Evolutionary conservation across 1,139 yeast genomes (phyloP), one percentile per base, ranked within the genome.

Genomic region (Lodderomyces orthopsilosis): DNA sequence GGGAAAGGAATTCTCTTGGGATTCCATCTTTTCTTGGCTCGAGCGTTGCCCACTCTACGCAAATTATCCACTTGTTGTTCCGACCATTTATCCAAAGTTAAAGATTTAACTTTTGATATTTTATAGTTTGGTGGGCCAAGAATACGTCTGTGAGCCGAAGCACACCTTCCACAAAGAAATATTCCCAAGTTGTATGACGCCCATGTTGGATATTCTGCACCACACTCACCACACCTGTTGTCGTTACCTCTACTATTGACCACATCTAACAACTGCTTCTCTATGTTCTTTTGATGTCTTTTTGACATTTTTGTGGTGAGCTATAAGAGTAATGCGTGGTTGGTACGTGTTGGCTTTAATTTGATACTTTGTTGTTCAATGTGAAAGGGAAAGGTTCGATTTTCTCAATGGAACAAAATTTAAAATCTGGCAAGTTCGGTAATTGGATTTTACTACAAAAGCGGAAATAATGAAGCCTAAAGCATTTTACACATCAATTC

Each of bases 51-150:
- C 18, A 85, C 79, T 42, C 75, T 66, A 45, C 77, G 70, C 42
- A 89, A 63, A 26, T 74, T 59, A 30, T 77, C 83, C 14, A 86
- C 61, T 53, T 88, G 79, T 39, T 80, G 83, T 23, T 61, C 66
- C 3, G 75, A 65, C 90, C 97, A 93, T 1, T 75, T 71, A 57
- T 93, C 98, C 55, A 90, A 74, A 1, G 95, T 84, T 50, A 93
- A 67, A 0, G 96, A 87, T 50, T 94, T 80, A 5, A 90, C 85
- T 51, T 78, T 78, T 18, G 95, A 84, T 4, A 88, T 70, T 21
- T 57, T 57, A 32, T 49, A 37, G 23, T 54, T 46, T 2, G 83
- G 65, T 3, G 70, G 66, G 0, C 95, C 95, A 48, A 91, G 65
- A 12, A 68, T 59, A 27, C 87, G 77, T 50, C 94, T 76, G 62